Conservation (phyloP, 2,329 filamentous ascomycete species). For the Alternaria ethzedia region DNA sequence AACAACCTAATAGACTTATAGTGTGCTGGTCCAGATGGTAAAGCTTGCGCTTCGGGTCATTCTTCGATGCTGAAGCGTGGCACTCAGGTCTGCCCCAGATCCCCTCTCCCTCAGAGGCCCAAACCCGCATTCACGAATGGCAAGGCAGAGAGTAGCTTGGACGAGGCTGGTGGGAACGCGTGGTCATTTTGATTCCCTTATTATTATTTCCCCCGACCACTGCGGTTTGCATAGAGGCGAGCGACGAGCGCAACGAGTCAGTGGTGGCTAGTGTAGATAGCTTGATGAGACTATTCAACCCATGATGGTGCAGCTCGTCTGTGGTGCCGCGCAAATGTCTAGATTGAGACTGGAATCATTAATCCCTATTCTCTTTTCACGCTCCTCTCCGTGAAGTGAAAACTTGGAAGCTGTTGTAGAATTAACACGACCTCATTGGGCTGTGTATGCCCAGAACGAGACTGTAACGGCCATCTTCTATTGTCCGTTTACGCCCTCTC, state of each 20-base stretch:
- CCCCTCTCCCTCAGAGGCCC: neutral
- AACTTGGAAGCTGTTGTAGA: neutral
- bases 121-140: neutral
- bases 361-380: neutral
- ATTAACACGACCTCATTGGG: too few relatives aligned
- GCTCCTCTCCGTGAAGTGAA: neutral
- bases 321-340: neutral
- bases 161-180: constrained; percentile 3
- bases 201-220: constrained; percentile 13
- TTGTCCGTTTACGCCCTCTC: neutral
- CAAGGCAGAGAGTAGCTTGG: neutral
- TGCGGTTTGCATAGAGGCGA: constrained; percentile 6
- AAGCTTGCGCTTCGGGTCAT: neutral
- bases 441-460: neutral
- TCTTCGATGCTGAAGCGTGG: constrained; percentile 1
- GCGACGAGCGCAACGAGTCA: neutral
- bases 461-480: neutral
- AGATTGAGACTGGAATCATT: neutral
- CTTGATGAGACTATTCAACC: constrained; percentile 2
- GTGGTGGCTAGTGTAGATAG: constrained; percentile 13
- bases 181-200: constrained; percentile 27
- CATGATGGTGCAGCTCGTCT: neutral
- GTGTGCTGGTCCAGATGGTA: neutral
- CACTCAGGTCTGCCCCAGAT: neutral
- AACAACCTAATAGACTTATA: constrained; percentile 69